Percentiles rank a stretch among this genome's conserved stretches.
Evolutionary conservation across 2,329 filamentous ascomycete genomes (phyloP).

Genomic region (Cercospora berteroae): DNA sequence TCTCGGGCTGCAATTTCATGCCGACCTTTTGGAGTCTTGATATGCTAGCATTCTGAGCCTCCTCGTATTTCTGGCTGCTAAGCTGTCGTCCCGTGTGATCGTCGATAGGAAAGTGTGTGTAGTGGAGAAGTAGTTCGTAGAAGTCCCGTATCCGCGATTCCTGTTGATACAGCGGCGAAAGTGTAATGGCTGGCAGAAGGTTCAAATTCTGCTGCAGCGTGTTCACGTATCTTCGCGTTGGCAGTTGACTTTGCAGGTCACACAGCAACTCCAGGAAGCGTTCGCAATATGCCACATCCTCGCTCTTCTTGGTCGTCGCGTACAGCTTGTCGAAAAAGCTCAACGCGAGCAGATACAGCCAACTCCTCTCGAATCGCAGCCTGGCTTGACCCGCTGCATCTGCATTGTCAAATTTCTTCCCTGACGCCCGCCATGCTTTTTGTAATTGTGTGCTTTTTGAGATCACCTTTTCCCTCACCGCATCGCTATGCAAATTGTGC

Average conservation of each 20-base stretch:
- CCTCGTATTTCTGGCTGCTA: slow-evolving; percentile 69
- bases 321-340: slow-evolving; percentile 79
- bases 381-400: slow-evolving; percentile 76
- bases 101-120: slow-evolving; percentile 83
- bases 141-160: slow-evolving; percentile 80
- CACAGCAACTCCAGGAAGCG: slow-evolving; percentile 88
- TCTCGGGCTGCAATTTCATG: slow-evolving; percentile 80
- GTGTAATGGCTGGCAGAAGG: slow-evolving; percentile 69
- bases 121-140: slow-evolving; percentile 76
- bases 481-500: slow-evolving; percentile 84
- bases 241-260: slow-evolving; percentile 88
- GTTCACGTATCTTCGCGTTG: slow-evolving; percentile 91
- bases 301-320: slow-evolving; percentile 36
- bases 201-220: slow-evolving; percentile 83
- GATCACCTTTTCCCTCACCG: slow-evolving; percentile 68
- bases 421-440: slow-evolving; percentile 86
- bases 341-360: slow-evolving; percentile 82
- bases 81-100: slow-evolving; percentile 82
- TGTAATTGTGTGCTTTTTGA: slow-evolving; percentile 70
- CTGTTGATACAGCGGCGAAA: slow-evolving; percentile 75
- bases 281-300: slow-evolving; percentile 80
- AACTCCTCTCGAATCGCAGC: slow-evolving; percentile 86
- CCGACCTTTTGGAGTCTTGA: slow-evolving; percentile 76
- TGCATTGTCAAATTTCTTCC: slow-evolving; percentile 81
- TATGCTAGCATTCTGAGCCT: slow-evolving; percentile 72